Evolutionary conservation across 768 basidiomycete genomes (phyloP).

Genomic region (Termitomyces heimii): DNA sequence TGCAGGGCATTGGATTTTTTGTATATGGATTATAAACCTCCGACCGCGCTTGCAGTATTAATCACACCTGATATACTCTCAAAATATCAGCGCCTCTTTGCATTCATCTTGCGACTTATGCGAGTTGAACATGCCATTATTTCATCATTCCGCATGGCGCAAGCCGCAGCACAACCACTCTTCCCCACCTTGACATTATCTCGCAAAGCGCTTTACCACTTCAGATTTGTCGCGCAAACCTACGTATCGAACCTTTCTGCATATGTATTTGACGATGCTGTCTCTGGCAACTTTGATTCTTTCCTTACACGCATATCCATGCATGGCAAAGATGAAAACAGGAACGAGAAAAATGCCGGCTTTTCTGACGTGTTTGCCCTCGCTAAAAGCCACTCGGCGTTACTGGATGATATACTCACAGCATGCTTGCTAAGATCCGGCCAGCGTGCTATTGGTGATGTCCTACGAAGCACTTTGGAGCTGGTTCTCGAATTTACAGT

Average conservation of each 20-base stretch:
- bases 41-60: slow-evolving; percentile 65
- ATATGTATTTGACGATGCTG: slow-evolving; percentile 79
- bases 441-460: slow-evolving; percentile 60
- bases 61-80: slow-evolving; percentile 68
- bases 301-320: slow-evolving; percentile 45
- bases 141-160: slow-evolving; percentile 61
- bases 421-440: slow-evolving; percentile 68
- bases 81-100: slow-evolving; percentile 83
- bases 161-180: slow-evolving; percentile 32
- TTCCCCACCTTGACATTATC: slow-evolving; percentile 55
- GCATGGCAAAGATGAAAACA: slow-evolving; percentile 7
- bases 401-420: slow-evolving; percentile 71
- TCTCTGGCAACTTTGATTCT: slow-evolving; percentile 68
- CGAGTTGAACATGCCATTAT: slow-evolving; percentile 70
- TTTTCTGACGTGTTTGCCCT: slow-evolving; percentile 76
- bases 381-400: slow-evolving; percentile 54
- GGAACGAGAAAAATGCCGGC: background rate
- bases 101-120: slow-evolving; percentile 70
- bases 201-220: slow-evolving; percentile 52
- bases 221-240: slow-evolving; percentile 68
- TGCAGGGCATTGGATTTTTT: slow-evolving; percentile 81
- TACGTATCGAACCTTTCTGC: slow-evolving; percentile 63
- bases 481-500: slow-evolving; percentile 62
- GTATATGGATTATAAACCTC: slow-evolving; percentile 88
- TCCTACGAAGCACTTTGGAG: slow-evolving; percentile 58